Evolutionary conservation across 768 basidiomycete species (phyloP).

Genomic region (Gloeophyllum trabeum): DNA sequence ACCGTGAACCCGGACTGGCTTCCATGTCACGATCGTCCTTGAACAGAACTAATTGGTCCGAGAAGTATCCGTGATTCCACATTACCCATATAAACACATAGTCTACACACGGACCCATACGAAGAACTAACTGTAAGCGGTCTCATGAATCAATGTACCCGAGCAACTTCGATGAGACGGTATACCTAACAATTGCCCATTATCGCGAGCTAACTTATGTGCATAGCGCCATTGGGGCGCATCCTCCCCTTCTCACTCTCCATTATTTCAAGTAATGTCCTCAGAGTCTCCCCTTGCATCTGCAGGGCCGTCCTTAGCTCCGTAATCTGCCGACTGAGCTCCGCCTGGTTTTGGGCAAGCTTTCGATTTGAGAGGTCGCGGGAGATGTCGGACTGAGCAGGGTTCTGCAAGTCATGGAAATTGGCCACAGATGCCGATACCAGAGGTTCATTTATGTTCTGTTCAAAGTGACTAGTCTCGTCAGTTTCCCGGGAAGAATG

Average conservation of each 20-base stretch:
- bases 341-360: slow-evolving; percentile 54
- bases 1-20: too few relatives aligned
- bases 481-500: not conserved
- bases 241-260: not conserved
- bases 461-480: too few relatives aligned
- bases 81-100: not conserved
- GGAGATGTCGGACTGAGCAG: too few relatives aligned
- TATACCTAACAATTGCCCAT: not conserved
- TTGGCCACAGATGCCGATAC: too few relatives aligned
- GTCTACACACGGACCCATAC: not conserved
- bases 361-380: slow-evolving; percentile 46
- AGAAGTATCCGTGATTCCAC: too few relatives aligned
- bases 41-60: too few relatives aligned
- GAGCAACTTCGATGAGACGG: not conserved
- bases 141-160: not conserved
- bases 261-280: slow-evolving; percentile 12
- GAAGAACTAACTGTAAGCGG: not conserved
- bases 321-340: slow-evolving; percentile 52
- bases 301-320: slow-evolving; percentile 47
- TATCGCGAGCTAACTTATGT: not conserved
- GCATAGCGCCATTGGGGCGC: not conserved
- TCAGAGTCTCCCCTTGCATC: slow-evolving; percentile 42
- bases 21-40: too few relatives aligned
- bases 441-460: too few relatives aligned
- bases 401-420: too few relatives aligned